Evolutionary conservation across 164 flowering plant genomes (phyloP).

Genomic region (Paratinospora sagittata): DNA sequence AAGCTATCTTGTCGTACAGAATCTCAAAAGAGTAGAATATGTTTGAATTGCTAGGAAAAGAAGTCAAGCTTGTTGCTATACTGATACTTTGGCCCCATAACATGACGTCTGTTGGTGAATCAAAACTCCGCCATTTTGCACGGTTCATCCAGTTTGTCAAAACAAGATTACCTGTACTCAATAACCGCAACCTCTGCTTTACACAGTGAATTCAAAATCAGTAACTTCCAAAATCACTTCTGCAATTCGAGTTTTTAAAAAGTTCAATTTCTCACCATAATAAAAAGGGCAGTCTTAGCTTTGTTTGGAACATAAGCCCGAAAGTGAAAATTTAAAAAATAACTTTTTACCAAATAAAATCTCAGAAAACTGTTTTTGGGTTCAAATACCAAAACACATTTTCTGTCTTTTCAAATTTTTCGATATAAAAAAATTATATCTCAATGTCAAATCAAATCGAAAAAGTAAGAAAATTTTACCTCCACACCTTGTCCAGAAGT

Average conservation of each 20-base stretch:
- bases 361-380: too few relatives aligned
- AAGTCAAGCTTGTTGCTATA: constrained; percentile 48
- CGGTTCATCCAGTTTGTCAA: constrained; percentile 35
- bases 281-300: too few relatives aligned
- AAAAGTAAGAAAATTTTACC: constrained; percentile 45
- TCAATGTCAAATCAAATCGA: too few relatives aligned
- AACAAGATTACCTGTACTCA: constrained; percentile 59
- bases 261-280: too few relatives aligned
- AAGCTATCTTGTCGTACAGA: constrained; percentile 41
- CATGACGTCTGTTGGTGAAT: constrained; percentile 71
- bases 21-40: constrained; percentile 60
- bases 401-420: too few relatives aligned
- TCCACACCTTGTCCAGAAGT: constrained; percentile 79
- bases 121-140: constrained; percentile 86
- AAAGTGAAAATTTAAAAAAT: too few relatives aligned
- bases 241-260: too few relatives aligned
- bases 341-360: too few relatives aligned
- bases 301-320: too few relatives aligned
- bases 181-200: constrained; percentile 62
- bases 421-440: too few relatives aligned
- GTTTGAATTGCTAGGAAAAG: constrained; percentile 39
- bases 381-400: too few relatives aligned
- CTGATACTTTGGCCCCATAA: constrained; percentile 63
- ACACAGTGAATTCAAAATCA: background rate
- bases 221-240: background rate